Percentiles rank a stretch among this genome's conserved stretches.
These are phyloP conservation scores for Dioscorea zingiberensis DNA, from an alignment of 106 monocot genomes.

Conservation along the genomic window DNA sequence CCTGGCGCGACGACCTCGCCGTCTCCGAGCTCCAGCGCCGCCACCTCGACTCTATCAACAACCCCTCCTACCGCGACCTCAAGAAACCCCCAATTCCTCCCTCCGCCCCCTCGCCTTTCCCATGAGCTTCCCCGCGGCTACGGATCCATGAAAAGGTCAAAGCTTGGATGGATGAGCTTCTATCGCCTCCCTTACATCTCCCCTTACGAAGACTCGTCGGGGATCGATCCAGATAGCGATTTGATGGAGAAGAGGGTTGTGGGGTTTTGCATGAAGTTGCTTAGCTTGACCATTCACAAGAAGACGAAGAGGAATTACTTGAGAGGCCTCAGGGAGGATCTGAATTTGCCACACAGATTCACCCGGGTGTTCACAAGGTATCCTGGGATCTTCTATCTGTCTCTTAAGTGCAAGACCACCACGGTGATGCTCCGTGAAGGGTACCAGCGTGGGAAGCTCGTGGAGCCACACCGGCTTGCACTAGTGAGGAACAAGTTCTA, in stretches of 20 bases:
- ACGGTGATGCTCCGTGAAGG: constrained; percentile 84
- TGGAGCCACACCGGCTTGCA: constrained; percentile 61
- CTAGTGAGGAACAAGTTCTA: constrained; percentile 66
- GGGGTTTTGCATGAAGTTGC: constrained; percentile 84
- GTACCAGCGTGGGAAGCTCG: constrained; percentile 78
- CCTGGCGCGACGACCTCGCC: constrained; percentile 34
- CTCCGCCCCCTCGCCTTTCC: constrained; percentile 43
- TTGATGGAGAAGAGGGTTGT: constrained; percentile 82
- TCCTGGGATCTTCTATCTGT: constrained; percentile 92
- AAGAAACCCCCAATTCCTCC: constrained; percentile 7
- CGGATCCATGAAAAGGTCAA: constrained; percentile 71
- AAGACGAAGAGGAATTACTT: constrained; percentile 88
- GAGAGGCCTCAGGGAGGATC: constrained; percentile 67
- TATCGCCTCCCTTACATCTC: constrained; percentile 81
- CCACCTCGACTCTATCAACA: constrained; percentile 16
- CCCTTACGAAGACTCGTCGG: constrained; percentile 76
- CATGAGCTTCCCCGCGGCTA: constrained; percentile 74
- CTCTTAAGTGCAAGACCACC: constrained; percentile 96
- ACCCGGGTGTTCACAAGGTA: constrained; percentile 87
- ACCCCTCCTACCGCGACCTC: constrained; percentile 38
- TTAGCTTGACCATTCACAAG: constrained; percentile 80
- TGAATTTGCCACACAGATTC: constrained; percentile 70
- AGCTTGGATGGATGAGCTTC: constrained; percentile 94
- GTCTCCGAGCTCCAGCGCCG: constrained; percentile 48
- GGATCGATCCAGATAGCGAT: constrained; percentile 75